phyloP scores from a whole-genome alignment of 2,329 filamentous ascomycete genomes.

The Xylaria sp. region DNA sequence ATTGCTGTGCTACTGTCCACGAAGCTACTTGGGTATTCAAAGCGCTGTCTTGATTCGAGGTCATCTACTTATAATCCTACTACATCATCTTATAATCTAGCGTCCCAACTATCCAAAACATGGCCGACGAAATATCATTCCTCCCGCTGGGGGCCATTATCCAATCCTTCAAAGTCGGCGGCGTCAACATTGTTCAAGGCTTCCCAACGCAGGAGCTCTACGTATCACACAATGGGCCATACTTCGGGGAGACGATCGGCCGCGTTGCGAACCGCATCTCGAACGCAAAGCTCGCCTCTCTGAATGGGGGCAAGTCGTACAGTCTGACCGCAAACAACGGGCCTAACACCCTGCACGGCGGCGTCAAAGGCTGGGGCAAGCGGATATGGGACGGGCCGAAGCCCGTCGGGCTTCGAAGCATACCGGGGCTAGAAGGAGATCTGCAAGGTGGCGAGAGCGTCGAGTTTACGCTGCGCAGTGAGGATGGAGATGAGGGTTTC shows the following conservation, averaged over 20 bases:
- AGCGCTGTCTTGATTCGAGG: background rate
- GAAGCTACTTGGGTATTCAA: conserved; percentile 1
- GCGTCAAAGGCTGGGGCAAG: conserved; percentile 82
- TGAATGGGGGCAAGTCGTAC: conserved; percentile 78
- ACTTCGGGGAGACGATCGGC: conserved; percentile 95
- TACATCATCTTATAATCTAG: background rate
- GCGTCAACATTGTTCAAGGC: conserved; percentile 86
- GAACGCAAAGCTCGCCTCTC: conserved; percentile 72
- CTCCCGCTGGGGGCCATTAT: conserved; percentile 82
- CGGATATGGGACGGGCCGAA: conserved; percentile 78
- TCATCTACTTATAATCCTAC: background rate
- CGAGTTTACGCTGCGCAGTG: conserved; percentile 73
- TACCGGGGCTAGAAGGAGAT: conserved; percentile 62
- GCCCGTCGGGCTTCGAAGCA: conserved; percentile 62
- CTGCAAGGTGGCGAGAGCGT: conserved; percentile 72
- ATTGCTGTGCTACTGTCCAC: background rate
- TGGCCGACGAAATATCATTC: conserved; percentile 66
- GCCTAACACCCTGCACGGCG: conserved; percentile 80
- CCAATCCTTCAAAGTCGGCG: conserved; percentile 81
- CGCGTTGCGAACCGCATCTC: conserved; percentile 84
- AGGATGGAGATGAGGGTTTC: conserved; percentile 88
- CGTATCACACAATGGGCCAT: conserved; percentile 77
- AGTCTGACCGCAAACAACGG: conserved; percentile 79
- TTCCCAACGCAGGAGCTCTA: conserved; percentile 84
- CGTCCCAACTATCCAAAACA: conserved; percentile 18